Conservation (phyloP, 768 basidiomycete species). For the Calocybe indica region DNA sequence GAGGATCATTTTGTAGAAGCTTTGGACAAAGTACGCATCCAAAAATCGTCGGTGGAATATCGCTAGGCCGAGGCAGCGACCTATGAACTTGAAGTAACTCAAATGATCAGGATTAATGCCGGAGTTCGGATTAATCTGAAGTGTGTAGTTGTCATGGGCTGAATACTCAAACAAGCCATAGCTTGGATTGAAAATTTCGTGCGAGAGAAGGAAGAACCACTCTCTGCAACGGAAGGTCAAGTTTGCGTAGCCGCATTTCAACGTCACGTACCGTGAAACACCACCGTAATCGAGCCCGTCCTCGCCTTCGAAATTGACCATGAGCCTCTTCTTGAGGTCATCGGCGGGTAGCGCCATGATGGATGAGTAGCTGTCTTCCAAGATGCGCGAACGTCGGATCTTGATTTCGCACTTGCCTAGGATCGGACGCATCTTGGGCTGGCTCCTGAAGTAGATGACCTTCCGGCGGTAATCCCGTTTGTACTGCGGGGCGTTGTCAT, state of each 20-base stretch:
- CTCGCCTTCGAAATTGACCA: conserved; percentile 75
- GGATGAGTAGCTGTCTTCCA: conserved; percentile 83
- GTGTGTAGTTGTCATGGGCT: conserved; percentile 72
- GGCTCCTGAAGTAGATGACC: conserved; percentile 88
- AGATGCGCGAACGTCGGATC: conserved; percentile 69
- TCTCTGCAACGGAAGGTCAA: conserved; percentile 40
- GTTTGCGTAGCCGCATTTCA: conserved; percentile 1
- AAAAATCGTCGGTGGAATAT: conserved; percentile 76
- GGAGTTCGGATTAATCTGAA: conserved; percentile 75
- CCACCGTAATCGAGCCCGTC: conserved; percentile 79
- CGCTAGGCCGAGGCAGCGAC: conserved; percentile 65
- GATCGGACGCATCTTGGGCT: conserved; percentile 74
- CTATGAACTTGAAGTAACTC: conserved; percentile 80
- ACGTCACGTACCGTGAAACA: conserved; percentile 51
- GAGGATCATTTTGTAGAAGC: conserved; percentile 77
- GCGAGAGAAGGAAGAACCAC: conserved; percentile 83
- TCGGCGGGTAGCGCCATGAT: conserved; percentile 77
- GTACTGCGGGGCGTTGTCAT: conserved; percentile 90
- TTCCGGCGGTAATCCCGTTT: conserved; percentile 91
- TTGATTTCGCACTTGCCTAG: conserved; percentile 86
- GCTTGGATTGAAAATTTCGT: conserved; percentile 78
- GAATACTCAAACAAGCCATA: conserved; percentile 84
- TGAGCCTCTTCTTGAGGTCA: conserved; percentile 63
- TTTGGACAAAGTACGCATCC: conserved; percentile 74
- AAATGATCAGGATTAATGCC: conserved; percentile 73